phyloP scores from a whole-genome alignment of 2,329 filamentous ascomycete genomes.

The Moelleriella libera region DNA sequence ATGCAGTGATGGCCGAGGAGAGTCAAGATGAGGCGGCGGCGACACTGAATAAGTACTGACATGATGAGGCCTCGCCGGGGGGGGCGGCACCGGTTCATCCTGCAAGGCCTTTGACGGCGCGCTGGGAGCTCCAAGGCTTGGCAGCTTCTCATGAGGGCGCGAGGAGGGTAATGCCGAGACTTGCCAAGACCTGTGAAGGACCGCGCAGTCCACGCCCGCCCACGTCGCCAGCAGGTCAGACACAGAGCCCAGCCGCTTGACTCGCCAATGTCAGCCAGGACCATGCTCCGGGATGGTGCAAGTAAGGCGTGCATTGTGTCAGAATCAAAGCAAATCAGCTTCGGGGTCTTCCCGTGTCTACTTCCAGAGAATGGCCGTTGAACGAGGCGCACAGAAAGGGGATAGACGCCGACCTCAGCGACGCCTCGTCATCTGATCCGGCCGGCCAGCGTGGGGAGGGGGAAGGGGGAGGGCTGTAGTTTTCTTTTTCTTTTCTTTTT shows the following conservation, averaged over 20 bases:
- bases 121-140: conserved; percentile 7
- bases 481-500: neutral
- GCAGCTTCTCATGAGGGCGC: conserved; percentile 5
- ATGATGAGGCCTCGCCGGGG: neutral
- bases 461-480: too few relatives aligned
- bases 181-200: conserved; percentile 7
- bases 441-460: too few relatives aligned
- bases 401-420: neutral
- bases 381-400: neutral
- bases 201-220: conserved; percentile 1
- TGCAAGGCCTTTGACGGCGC: neutral
- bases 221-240: neutral
- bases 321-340: neutral
- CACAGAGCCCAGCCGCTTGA: neutral
- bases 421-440: too few relatives aligned
- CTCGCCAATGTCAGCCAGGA: neutral
- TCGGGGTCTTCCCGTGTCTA: neutral
- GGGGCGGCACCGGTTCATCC: conserved; percentile 1
- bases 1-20: too few relatives aligned
- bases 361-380: neutral
- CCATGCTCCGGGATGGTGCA: neutral
- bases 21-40: neutral
- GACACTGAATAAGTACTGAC: neutral
- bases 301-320: neutral
- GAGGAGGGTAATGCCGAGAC: conserved; percentile 7